Percentiles rank a stretch among this genome's conserved stretches.
Conservation (phyloP, 495 filamentous ascomycete genomes). For the Viridothelium virens region DNA sequence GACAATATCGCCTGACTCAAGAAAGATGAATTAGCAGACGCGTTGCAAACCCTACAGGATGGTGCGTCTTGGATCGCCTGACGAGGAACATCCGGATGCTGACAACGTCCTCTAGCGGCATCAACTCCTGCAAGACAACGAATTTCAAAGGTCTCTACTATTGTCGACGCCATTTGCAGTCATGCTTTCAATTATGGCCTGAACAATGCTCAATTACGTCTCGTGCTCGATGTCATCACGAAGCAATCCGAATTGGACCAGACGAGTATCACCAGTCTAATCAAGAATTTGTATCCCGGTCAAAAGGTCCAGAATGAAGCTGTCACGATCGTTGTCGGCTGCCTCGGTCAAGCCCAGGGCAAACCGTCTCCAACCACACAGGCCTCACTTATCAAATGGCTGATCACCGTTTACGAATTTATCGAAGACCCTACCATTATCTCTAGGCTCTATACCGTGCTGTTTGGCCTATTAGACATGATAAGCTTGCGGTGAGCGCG, state of each 20-base stretch:
- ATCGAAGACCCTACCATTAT: slow-evolving; percentile 58
- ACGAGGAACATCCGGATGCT: background rate
- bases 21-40: background rate
- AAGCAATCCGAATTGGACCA: slow-evolving; percentile 65
- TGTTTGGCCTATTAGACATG: slow-evolving; percentile 82
- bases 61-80: slow-evolving; percentile 5
- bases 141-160: slow-evolving; percentile 24
- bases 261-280: slow-evolving; percentile 53
- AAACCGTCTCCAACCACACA: slow-evolving; percentile 69
- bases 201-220: slow-evolving; percentile 48
- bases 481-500: slow-evolving; percentile 54
- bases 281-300: slow-evolving; percentile 70
- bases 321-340: slow-evolving; percentile 61
- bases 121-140: slow-evolving; percentile 25
- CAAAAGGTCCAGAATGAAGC: slow-evolving; percentile 52
- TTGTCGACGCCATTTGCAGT: slow-evolving; percentile 42
- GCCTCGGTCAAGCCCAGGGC: slow-evolving; percentile 66
- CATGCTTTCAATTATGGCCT: slow-evolving; percentile 62
- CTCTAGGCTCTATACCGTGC: slow-evolving; percentile 62
- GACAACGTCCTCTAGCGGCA: slow-evolving; percentile 20
- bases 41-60: slow-evolving; percentile 1
- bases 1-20: background rate
- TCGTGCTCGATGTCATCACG: slow-evolving; percentile 60
- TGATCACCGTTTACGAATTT: slow-evolving; percentile 68
- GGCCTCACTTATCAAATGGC: slow-evolving; percentile 65